Evolutionary conservation across 2,329 filamentous ascomycete species (phyloP).

Genomic region (Sporothrix luriei): DNA sequence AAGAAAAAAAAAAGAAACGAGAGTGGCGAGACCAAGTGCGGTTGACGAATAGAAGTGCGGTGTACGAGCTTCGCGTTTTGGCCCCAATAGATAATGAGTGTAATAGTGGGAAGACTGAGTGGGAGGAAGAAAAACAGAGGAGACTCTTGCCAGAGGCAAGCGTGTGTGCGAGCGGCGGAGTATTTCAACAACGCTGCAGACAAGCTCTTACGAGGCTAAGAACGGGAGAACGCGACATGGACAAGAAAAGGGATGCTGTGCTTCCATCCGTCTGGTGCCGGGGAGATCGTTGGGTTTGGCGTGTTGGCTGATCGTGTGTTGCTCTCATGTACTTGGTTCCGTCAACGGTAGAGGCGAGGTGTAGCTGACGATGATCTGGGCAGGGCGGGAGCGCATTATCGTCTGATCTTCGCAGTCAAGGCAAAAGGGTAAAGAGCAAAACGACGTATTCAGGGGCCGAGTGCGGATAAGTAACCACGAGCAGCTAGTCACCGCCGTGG

Average conservation of each 20-base stretch:
- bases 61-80: neutral
- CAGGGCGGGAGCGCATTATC: constrained; percentile 45
- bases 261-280: constrained; percentile 27
- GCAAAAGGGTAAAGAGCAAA: constrained; percentile 38
- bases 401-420: constrained; percentile 50
- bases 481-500: constrained; percentile 5
- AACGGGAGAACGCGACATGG: constrained; percentile 2
- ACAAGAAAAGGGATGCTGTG: constrained; percentile 11
- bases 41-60: constrained; percentile 2
- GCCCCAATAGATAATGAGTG: neutral
- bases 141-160: neutral
- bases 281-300: constrained; percentile 39
- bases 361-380: constrained; percentile 12
- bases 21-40: constrained; percentile 8
- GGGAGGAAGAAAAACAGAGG: constrained; percentile 9
- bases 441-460: constrained; percentile 25
- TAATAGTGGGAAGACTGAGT: neutral
- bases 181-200: constrained; percentile 20
- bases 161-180: constrained; percentile 11
- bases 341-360: constrained; percentile 13
- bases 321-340: constrained; percentile 14
- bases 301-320: constrained; percentile 28
- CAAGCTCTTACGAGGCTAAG: neutral
- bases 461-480: constrained; percentile 7
- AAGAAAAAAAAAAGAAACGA: constrained; percentile 2